Conservation (phyloP, 371 early-diverging fungal species). For the Smittium culicis region DNA sequence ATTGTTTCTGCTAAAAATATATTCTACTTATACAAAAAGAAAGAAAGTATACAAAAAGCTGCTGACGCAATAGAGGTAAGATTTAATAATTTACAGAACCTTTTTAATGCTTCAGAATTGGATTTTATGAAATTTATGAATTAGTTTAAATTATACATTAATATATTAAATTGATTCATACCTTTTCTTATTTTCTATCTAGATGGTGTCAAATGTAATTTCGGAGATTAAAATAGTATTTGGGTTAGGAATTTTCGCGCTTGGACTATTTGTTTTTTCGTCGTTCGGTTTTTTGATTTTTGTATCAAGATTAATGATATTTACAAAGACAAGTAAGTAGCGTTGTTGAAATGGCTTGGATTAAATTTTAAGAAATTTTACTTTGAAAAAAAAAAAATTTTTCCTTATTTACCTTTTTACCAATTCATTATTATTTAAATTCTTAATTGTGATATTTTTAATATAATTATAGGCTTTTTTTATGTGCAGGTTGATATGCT, state of each 20-base stretch:
- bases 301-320: background rate
- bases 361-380: background rate
- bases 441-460: background rate
- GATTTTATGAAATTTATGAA: too few species aligned
- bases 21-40: background rate
- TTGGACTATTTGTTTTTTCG: background rate
- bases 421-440: too few species aligned
- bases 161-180: background rate
- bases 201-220: background rate
- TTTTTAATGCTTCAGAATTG: too few species aligned
- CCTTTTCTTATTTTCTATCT: background rate
- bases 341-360: background rate
- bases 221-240: background rate
- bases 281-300: background rate
- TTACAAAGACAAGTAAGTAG: background rate
- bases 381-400: background rate
- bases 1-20: background rate
- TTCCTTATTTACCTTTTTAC: too few species aligned
- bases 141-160: background rate
- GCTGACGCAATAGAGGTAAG: background rate
- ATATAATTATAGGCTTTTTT: background rate
- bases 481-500: background rate
- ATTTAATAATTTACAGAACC: too few species aligned
- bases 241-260: background rate
- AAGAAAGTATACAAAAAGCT: background rate